A percentile compares a stretch with the other conserved stretches of the same genome.
Evolutionary conservation across 805 yeast genomes (phyloP).

Genomic region (Saturnispora gosingensis): DNA sequence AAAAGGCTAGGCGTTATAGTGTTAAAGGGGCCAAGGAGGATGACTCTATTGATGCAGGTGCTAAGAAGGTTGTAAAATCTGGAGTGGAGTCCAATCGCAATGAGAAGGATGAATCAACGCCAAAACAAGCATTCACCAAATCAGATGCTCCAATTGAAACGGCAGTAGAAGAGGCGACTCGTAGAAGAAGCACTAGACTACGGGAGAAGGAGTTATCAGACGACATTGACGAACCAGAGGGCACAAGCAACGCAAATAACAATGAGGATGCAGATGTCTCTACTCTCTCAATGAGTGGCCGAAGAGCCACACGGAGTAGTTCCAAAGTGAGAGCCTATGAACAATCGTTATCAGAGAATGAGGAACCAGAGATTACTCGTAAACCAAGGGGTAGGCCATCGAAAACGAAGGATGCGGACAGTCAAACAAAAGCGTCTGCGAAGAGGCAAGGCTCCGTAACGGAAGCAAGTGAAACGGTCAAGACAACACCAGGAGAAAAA

Average conservation of each 20-base stretch:
- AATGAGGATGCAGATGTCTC: not conserved
- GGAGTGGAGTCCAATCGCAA: not conserved
- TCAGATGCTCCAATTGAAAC: not conserved
- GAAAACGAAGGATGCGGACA: not conserved
- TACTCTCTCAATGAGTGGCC: not conserved
- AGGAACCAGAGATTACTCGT: not conserved
- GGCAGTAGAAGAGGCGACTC: constrained; percentile 6
- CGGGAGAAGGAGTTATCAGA: constrained; percentile 11
- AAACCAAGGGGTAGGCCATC: not conserved
- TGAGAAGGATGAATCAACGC: not conserved
- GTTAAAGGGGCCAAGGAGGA: not conserved
- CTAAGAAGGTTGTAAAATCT: not conserved
- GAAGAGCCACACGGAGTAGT: constrained; percentile 3
- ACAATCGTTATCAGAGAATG: not conserved
- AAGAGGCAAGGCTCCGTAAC: not conserved
- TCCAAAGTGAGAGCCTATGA: not conserved
- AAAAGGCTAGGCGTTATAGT: not conserved
- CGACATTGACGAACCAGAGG: constrained; percentile 1
- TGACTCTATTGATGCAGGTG: not conserved
- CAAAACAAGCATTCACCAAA: not conserved
- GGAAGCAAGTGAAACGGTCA: not conserved
- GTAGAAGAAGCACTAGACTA: constrained; percentile 8
- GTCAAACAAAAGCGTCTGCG: not conserved
- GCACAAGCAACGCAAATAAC: not conserved
- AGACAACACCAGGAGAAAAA: not conserved